Evolutionary conservation across 192 early-diverging fungal species (phyloP).

Genomic region (Coemansia sp.): DNA sequence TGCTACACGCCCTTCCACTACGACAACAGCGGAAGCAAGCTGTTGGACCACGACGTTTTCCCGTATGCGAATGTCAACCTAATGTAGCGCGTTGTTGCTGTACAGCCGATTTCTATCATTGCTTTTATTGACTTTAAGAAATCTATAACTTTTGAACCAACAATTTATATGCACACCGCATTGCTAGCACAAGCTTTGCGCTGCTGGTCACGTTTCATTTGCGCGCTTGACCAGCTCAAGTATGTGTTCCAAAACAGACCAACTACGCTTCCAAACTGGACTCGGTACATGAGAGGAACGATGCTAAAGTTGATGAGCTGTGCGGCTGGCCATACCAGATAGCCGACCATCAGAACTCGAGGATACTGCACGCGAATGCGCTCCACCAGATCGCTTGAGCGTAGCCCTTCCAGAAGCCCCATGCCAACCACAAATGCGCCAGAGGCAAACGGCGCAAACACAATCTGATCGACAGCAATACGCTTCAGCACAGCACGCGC

Average conservation of each 20-base stretch:
- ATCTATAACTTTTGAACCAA: conserved; percentile 22
- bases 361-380: conserved; percentile 20
- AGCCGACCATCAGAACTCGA: conserved; percentile 22
- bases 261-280: conserved; percentile 67
- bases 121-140: conserved; percentile 63
- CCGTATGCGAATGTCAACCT: conserved; percentile 55
- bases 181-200: not conserved
- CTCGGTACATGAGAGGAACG: conserved; percentile 63
- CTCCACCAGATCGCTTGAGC: conserved; percentile 14
- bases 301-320: conserved; percentile 72
- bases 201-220: not conserved
- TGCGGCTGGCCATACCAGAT: conserved; percentile 66
- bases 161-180: not conserved
- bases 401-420: conserved; percentile 34
- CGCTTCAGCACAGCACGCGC: conserved; percentile 28
- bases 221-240: conserved; percentile 62
- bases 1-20: conserved; percentile 75
- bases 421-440: conserved; percentile 36
- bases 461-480: conserved; percentile 27
- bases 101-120: conserved; percentile 64
- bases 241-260: conserved; percentile 75
- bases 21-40: conserved; percentile 55
- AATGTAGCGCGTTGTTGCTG: conserved; percentile 44
- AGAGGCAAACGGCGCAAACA: conserved; percentile 36
- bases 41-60: conserved; percentile 54